phyloP scores from a whole-genome alignment of 768 basidiomycete genomes.

The Suillus cothurnatus region DNA sequence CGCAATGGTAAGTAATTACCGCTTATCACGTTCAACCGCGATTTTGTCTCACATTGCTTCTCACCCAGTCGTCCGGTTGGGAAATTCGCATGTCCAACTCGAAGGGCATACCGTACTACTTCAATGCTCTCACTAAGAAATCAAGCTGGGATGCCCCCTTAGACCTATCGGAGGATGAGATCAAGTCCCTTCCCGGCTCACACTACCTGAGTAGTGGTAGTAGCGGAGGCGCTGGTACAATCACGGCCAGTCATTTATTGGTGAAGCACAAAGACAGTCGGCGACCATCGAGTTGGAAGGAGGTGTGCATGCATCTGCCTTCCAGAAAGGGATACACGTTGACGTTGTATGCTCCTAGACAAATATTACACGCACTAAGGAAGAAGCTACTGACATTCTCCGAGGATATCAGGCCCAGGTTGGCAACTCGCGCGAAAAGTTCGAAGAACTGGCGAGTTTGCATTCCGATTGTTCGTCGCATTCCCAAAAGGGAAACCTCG shows the following conservation, averaged over 20 bases:
- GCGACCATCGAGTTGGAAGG: slow-evolving; percentile 83
- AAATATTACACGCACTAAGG: slow-evolving; percentile 84
- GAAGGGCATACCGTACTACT: slow-evolving; percentile 83
- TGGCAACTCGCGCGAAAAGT: slow-evolving; percentile 50
- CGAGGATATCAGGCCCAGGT: slow-evolving; percentile 50
- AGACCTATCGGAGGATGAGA: slow-evolving; percentile 60
- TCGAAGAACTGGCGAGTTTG: slow-evolving; percentile 70
- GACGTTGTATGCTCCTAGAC: slow-evolving; percentile 37
- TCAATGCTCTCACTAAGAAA: slow-evolving; percentile 65
- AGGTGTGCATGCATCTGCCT: slow-evolving; percentile 47
- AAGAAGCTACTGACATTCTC: slow-evolving; percentile 86
- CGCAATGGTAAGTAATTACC: slow-evolving; percentile 29
- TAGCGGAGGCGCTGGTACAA: slow-evolving; percentile 46
- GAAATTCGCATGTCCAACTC: slow-evolving; percentile 88
- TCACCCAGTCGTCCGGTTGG: slow-evolving; percentile 46
- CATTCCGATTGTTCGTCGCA: slow-evolving; percentile 94
- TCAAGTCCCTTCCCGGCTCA: slow-evolving; percentile 69
- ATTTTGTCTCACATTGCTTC: neutral
- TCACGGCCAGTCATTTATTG: slow-evolving; percentile 93
- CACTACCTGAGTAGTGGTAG: slow-evolving; percentile 39
- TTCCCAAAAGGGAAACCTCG: slow-evolving; percentile 81
- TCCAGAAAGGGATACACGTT: neutral
- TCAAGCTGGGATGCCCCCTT: slow-evolving; percentile 83
- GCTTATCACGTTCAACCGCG: slow-evolving; percentile 8
- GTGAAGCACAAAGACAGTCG: slow-evolving; percentile 88